Percentiles rank a stretch among this genome's conserved stretches.
Conservation (phyloP, 1,284 basidiomycete species). For the Leccinum pachyderme region DNA sequence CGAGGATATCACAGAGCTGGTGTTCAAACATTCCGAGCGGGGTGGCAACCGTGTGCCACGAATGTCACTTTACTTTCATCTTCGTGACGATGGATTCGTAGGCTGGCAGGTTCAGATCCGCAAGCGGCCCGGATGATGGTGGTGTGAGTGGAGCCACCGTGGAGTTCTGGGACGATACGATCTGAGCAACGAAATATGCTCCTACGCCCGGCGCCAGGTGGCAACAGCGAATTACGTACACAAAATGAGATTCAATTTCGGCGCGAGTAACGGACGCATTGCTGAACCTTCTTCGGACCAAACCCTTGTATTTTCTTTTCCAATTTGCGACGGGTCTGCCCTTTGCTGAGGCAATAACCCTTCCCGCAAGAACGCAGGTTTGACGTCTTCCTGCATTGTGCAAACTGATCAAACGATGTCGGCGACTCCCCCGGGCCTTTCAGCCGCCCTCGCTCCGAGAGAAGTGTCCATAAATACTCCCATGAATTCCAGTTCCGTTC, state of each 20-base stretch:
- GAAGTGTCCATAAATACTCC: constrained; percentile 14
- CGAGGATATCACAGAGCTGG: constrained; percentile 1
- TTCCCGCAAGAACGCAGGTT: constrained; percentile 10
- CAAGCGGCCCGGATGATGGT: constrained; percentile 8
- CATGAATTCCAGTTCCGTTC: constrained; percentile 7
- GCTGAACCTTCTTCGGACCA: constrained; percentile 3
- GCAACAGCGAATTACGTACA: constrained; percentile 13
- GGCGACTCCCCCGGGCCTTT: background rate
- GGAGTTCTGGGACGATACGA: constrained; percentile 1
- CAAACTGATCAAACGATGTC: background rate
- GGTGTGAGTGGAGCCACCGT: constrained; percentile 3
- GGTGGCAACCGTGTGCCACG: constrained; percentile 12
- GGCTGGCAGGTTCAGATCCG: constrained; percentile 24
- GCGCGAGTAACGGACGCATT: constrained; percentile 1
- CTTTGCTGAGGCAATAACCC: constrained; percentile 11
- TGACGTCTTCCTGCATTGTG: constrained; percentile 14
- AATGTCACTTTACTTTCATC: constrained; percentile 16
- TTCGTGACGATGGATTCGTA: constrained; percentile 4
- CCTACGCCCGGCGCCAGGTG: background rate
- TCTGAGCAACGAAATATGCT: constrained; percentile 14
- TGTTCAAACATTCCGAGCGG: constrained; percentile 1
- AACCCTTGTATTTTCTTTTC: constrained; percentile 5
- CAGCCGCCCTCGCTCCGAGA: constrained; percentile 23
- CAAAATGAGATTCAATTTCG: constrained; percentile 8
- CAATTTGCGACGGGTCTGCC: background rate